Base-by-base conservation (phyloP, 1,284 basidiomycete genomes). In the Cutaneotrichosporon cyanovorans region DNA sequence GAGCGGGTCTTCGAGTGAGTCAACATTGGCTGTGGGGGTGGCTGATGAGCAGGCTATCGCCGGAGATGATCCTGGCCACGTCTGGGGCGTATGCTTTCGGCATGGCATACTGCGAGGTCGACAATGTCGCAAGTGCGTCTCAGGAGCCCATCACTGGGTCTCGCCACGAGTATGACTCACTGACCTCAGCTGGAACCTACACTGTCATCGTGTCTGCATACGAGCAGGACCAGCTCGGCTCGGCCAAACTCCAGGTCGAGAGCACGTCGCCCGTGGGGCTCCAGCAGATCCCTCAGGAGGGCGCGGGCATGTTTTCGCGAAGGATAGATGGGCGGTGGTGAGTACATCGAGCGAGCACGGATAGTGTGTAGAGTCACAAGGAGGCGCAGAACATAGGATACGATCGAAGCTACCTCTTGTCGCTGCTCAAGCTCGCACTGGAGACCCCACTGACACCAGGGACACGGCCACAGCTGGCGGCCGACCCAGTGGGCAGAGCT, bases 231-330 rank as follows among this genome's bases (percentile, higher is more conserved):
- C 78, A 83, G 50, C 72, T 75, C 3, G 87, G 85, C 3, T 56
- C 75, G 14, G 93, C 82, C 66, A 74, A 74, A 0, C 66, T 95
- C 19, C 72, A 72, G 18, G 68, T 87, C 3, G 80, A 85, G 43
- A 80, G 82, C 38, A 77, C 80, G 0, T 61, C 72, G 18, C 77
- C 78, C 0, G 36, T 76, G 9, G 48, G 55, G 3, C 19, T 78
- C 6, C 45, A 59, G 8, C 50, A 65, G 0, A 69, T 78, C 7
- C 71, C 77, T 0, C 80, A 82, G 46, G 91, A 96, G 69, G 90
- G 89, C 0, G 87, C 89, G 0, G 91, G 91, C 1, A 88, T 95
- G 89, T 93, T 84, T 63, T 74, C 73, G 25, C 83, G 86, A 52
- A 66, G 75, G 0, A 56, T 85, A 4, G 76, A 73, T 18, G 86